phyloP scores from a whole-genome alignment of 108 stramenopile genomes.

The Cylindrotheca fusiformis region DNA sequence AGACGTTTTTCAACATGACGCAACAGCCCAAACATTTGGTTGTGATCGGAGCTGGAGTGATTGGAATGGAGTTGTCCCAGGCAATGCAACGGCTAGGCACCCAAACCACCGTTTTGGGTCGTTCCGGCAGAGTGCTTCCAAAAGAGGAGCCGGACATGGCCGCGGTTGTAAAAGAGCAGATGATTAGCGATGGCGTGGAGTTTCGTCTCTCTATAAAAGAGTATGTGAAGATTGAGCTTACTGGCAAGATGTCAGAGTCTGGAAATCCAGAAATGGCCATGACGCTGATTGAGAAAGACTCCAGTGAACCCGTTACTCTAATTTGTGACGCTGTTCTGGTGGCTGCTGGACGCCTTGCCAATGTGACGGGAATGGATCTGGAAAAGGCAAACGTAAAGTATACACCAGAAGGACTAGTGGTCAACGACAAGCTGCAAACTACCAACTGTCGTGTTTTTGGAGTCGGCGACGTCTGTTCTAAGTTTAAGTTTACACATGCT shows the following conservation, averaged over 20 bases:
- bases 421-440: slow-evolving; percentile 81
- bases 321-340: slow-evolving; percentile 68
- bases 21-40: slow-evolving; percentile 67
- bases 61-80: slow-evolving; percentile 91
- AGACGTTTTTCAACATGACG: slow-evolving; percentile 85
- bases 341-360: slow-evolving; percentile 83
- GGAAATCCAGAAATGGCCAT: slow-evolving; percentile 47
- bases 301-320: slow-evolving; percentile 18
- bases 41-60: slow-evolving; percentile 87
- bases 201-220: slow-evolving; percentile 43
- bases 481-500: slow-evolving; percentile 89
- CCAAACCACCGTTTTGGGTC: slow-evolving; percentile 72
- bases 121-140: slow-evolving; percentile 62
- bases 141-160: slow-evolving; percentile 78
- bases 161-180: slow-evolving; percentile 47
- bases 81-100: slow-evolving; percentile 80
- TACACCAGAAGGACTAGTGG: slow-evolving; percentile 57
- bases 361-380: slow-evolving; percentile 82
- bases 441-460: slow-evolving; percentile 67
- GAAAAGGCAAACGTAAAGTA: slow-evolving; percentile 78
- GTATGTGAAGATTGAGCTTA: slow-evolving; percentile 44
- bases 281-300: slow-evolving; percentile 35
- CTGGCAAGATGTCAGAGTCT: slow-evolving; percentile 41
- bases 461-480: slow-evolving; percentile 76
- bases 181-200: slow-evolving; percentile 60